Conservation (phyloP, 371 early-diverging fungal genomes). For the Phascolomyces articulosus region DNA sequence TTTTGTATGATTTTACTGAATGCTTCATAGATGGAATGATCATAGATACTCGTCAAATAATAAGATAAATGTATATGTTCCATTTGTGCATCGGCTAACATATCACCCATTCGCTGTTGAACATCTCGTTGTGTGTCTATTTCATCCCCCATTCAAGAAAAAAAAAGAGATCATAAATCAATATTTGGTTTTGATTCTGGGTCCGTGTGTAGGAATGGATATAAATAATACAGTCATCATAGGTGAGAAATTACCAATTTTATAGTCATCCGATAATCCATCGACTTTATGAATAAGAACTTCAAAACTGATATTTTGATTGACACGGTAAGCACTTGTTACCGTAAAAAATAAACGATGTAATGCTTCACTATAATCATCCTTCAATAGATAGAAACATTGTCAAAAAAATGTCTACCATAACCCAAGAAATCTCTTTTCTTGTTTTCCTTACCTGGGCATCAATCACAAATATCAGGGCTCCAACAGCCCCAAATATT, state of each 20-base stretch:
- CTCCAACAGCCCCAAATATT: slow-evolving; percentile 78
- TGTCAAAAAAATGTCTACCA: background rate
- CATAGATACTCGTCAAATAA: slow-evolving; percentile 93
- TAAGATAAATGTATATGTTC: slow-evolving; percentile 83
- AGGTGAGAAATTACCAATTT: no score
- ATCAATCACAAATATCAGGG: slow-evolving; percentile 93
- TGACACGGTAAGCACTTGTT: slow-evolving; percentile 76
- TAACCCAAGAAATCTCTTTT: background rate
- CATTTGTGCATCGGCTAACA: slow-evolving; percentile 80
- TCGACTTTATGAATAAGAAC: slow-evolving; percentile 97
- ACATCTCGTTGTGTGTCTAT: slow-evolving; percentile 92
- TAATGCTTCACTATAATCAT: slow-evolving; percentile 87
- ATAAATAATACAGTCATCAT: no score
- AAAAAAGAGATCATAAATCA: no score
- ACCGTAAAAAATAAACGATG: slow-evolving; percentile 77
- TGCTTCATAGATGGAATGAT: slow-evolving; percentile 95
- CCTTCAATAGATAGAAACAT: slow-evolving; percentile 42
- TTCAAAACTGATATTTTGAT: slow-evolving; percentile 86
- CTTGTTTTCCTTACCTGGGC: slow-evolving; percentile 64
- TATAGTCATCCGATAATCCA: slow-evolving; percentile 92
- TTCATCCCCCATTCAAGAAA: no score
- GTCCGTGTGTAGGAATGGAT: no score
- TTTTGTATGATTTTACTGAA: slow-evolving; percentile 94
- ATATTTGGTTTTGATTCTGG: no score
- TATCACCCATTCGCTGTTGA: slow-evolving; percentile 87